Evolutionary conservation across 1,284 basidiomycete genomes (phyloP), one percentile per base, ranked within the genome.

Genomic region (Amylostereum areolatum): DNA sequence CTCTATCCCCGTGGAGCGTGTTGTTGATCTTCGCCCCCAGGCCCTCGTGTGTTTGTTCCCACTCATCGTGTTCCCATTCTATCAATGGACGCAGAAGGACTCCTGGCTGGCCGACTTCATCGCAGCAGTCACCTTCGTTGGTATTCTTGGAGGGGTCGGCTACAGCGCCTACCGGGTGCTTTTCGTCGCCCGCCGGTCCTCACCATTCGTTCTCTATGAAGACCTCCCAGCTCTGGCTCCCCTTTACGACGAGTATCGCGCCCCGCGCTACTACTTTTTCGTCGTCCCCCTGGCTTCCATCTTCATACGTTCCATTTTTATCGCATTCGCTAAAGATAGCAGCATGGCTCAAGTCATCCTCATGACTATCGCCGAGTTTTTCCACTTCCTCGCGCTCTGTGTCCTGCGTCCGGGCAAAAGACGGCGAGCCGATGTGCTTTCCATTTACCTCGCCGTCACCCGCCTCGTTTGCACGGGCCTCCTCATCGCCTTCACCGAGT

Each of bases 71-170:
- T 91, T 96, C 59, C 72, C 79, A 5, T 81, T 96, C 62, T 92
- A 86, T 66, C 92, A 96, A 63, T 96, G 92, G 89, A 88, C 85
- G 0, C 73, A 96, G 51, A 75, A 78, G 51, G 91, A 95, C 64
- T 93, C 91, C 0, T 90, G 88, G 81, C 73, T 93, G 1, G 80
- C 92, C 0, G 69, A 77, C 46, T 64, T 89, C 9, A 68, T 91
- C 27, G 81, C 88, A 3, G 81, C 84, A 44, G 56, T 89, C 47
- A 70, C 84, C 43, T 72, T 92, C 61, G 66, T 91, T 42, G 72
- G 66, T 1, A 68, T 88, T 42, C 54, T 81, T 30, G 65, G 63
- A 10, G 59, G 69, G 52, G 60, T 85, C 31, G 54, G 67, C 25
- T 75, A 75, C 56, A 68, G 78, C 0, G 55, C 69, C 11, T 70